Base-by-base conservation (phyloP, 768 basidiomycete species). In the Lactifluus rugatus region DNA sequence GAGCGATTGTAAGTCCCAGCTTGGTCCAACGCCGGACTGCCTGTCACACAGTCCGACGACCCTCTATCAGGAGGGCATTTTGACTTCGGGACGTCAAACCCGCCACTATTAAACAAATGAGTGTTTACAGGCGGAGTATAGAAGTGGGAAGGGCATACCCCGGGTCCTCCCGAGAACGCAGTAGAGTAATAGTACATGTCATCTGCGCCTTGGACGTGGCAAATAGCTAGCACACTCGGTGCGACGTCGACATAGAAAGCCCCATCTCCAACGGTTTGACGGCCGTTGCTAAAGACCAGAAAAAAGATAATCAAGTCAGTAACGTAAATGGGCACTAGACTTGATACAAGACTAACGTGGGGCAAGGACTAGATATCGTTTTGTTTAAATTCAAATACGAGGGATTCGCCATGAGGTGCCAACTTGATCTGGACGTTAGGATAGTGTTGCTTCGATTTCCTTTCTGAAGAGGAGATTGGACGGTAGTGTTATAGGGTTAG, bases 181-280 rank as follows among this genome's bases (percentile, higher is more conserved):
- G 90, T 89, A 68, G 88, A 91, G 70, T 92, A 93, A 66, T 92
- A 93, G 76, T 91, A 90, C 77, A 89, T 82, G 70, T 89, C 79
- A 68, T 84, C 78, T 51, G 75, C 81, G 79, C 88, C 90, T 69
- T 90, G 81, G 65, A 89, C 75, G 62, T 87, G 86, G 81, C 87
- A 89, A 66, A 91, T 84, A 62, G 90, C 90, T 73, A 91, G 81
- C 69, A 91, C 85, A 53, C 57, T 87, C 65, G 87, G 81, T 74
- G 81, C 78, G 73, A 69, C 84, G 82, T 81, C 80, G 75, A 79
- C 78, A 75, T 77, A 75, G 72, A 77, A 78, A 82, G 90, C 90
- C 90, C 90, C 90, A 91, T 93, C 90, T 75, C 89, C 90, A 93
- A 92, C 90, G 89, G 85, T 80, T 76, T 83, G 85, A 88, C 88